A percentile compares a stretch with the other conserved stretches of the same genome.
phyloP scores from a whole-genome alignment of 148 eudicot genomes.

The Vaccinium myrtillus region DNA sequence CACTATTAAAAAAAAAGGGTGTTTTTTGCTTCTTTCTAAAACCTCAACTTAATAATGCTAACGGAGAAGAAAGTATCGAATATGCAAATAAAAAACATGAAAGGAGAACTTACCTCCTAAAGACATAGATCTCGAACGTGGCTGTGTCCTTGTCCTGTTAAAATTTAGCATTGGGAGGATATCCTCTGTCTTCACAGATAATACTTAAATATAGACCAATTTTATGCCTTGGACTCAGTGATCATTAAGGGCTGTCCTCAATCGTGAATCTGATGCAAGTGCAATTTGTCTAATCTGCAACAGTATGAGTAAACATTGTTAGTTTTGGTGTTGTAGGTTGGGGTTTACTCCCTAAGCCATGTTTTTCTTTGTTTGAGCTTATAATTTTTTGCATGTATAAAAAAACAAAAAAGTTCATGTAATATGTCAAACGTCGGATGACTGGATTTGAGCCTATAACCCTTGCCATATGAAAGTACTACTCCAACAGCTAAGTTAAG shows the following conservation, averaged over 20 bases:
- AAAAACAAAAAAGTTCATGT: not conserved
- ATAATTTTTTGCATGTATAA: too few species aligned
- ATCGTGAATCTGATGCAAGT: not conserved
- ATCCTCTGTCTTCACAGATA: not conserved
- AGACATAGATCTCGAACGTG: slow-evolving; percentile 44
- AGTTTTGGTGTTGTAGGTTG: too few species aligned
- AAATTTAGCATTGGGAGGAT: slow-evolving; percentile 40
- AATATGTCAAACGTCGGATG: not conserved
- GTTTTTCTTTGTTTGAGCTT: too few species aligned
- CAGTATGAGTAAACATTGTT: not conserved
- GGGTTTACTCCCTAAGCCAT: too few species aligned
- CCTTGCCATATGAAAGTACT: not conserved
- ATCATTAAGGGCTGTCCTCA: slow-evolving; percentile 15
- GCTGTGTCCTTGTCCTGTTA: slow-evolving; percentile 41
- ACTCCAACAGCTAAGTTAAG: not conserved
- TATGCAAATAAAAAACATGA: not conserved
- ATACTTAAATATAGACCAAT: not conserved
- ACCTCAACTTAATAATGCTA: not conserved
- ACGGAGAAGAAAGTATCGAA: not conserved
- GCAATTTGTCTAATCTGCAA: slow-evolving; percentile 12
- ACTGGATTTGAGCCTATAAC: not conserved
- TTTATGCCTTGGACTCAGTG: not conserved
- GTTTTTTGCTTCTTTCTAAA: not conserved
- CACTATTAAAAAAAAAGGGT: not conserved
- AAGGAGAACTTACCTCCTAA: slow-evolving; percentile 40